Conservation (phyloP, 2,329 filamentous ascomycete species). For the Hypoxylon sp. region DNA sequence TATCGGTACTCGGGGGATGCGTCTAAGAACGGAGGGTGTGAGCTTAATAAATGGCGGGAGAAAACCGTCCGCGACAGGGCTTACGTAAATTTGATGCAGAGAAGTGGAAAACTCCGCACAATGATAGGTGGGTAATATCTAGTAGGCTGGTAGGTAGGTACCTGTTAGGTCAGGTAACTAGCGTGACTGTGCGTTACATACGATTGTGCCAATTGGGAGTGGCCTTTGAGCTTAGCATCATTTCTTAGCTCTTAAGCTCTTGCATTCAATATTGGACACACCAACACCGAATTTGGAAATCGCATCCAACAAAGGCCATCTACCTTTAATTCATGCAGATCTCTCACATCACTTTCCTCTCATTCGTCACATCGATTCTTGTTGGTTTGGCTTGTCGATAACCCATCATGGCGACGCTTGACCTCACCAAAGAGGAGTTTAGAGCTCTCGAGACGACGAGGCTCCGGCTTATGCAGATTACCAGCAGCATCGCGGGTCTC, state of each 20-base stretch:
- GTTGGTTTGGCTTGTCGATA: background rate
- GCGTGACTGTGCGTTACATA: constrained; percentile 14
- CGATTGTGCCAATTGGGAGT: constrained; percentile 2
- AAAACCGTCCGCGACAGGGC: constrained; percentile 20
- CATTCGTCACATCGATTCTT: background rate
- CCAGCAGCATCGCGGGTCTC: constrained; percentile 76
- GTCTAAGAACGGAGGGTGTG: constrained; percentile 29
- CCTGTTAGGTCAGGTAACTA: background rate
- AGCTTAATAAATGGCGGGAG: constrained; percentile 33
- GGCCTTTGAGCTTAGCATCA: background rate
- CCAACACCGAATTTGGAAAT: constrained; percentile 32
- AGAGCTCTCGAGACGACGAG: constrained; percentile 80
- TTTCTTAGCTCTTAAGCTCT: background rate
- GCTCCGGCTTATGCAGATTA: constrained; percentile 76
- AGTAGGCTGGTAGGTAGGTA: background rate
- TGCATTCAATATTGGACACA: background rate
- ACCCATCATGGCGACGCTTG: constrained; percentile 60
- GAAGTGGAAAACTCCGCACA: background rate
- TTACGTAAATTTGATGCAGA: constrained; percentile 4
- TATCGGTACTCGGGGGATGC: constrained; percentile 36
- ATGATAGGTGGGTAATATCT: background rate
- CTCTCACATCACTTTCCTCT: background rate
- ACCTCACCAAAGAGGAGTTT: constrained; percentile 70
- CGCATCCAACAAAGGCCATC: constrained; percentile 11
- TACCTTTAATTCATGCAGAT: constrained; percentile 10